A percentile compares a stretch with the other conserved stretches of the same genome.
Conservation (phyloP, 257 asterid genomes). For the Solanum neorickii region DNA sequence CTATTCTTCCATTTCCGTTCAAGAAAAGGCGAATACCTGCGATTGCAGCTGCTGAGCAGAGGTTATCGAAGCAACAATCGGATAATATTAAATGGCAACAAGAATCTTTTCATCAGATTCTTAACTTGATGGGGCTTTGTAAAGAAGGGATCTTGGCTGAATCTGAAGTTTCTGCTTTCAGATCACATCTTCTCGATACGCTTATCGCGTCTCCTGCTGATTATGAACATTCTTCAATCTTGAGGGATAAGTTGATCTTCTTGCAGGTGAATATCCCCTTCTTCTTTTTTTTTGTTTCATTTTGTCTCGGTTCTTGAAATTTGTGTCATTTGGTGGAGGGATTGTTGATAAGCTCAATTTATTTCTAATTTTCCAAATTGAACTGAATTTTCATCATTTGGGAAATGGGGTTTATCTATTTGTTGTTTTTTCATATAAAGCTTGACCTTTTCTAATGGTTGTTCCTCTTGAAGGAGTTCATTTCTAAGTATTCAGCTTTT, state of each 20-base stretch:
- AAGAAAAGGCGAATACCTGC: conserved; percentile 79
- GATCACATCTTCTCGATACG: conserved; percentile 58
- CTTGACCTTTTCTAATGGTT: neutral
- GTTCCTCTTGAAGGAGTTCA: neutral
- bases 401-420: neutral
- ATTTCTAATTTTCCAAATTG: neutral
- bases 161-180: conserved; percentile 73
- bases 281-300: neutral
- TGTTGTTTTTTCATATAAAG: neutral
- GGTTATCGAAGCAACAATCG: conserved; percentile 68
- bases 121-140: conserved; percentile 69
- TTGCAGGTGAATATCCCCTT: conserved; percentile 46
- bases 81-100: conserved; percentile 97
- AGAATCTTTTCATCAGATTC: conserved; percentile 85
- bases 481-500: neutral
- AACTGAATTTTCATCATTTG: neutral
- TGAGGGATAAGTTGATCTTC: conserved; percentile 82
- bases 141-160: conserved; percentile 72
- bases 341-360: neutral
- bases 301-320: neutral
- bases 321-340: neutral
- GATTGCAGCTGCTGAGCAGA: conserved; percentile 86
- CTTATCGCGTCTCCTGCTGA: conserved; percentile 57
- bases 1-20: conserved; percentile 73
- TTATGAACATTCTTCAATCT: conserved; percentile 52